A percentile compares a stretch with the other conserved stretches of the same genome.
Evolutionary conservation across 306 rosid genomes (phyloP).

Genomic region (Medicago ruthenica): DNA sequence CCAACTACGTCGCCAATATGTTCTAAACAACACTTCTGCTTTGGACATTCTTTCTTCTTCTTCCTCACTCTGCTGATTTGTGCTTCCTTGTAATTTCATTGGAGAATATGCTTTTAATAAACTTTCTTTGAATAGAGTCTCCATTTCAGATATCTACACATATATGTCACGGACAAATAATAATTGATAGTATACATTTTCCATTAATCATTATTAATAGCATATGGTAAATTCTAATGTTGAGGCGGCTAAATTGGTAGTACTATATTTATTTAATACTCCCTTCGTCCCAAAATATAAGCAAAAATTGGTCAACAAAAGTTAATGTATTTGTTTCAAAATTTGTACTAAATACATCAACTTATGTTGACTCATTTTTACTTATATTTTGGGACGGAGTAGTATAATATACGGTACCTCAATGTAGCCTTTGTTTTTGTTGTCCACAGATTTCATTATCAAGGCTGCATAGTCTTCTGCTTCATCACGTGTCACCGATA

Average conservation of each 20-base stretch:
- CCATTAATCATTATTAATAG: not conserved
- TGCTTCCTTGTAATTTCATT: slow-evolving; percentile 30
- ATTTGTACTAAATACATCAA: no score
- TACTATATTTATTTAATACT: not conserved
- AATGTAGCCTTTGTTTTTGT: slow-evolving; percentile 67
- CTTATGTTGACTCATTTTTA: no score
- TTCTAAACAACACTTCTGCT: slow-evolving; percentile 66
- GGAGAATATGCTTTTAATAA: slow-evolving; percentile 48
- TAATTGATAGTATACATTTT: not conserved
- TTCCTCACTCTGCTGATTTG: slow-evolving; percentile 13
- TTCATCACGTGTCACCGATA: slow-evolving; percentile 76
- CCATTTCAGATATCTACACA: slow-evolving; percentile 54
- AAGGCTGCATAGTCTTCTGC: slow-evolving; percentile 72
- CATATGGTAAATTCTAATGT: slow-evolving; percentile 19
- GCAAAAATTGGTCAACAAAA: no score
- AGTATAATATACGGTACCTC: slow-evolving; percentile 56
- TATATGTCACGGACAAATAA: slow-evolving; percentile 1
- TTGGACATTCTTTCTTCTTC: slow-evolving; percentile 49
- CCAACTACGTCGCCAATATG: slow-evolving; percentile 80
- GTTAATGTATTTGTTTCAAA: no score
- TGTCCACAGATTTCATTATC: slow-evolving; percentile 74
- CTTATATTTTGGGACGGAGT: no score
- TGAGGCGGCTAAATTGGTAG: slow-evolving; percentile 26
- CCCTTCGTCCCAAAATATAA: no score
- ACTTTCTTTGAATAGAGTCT: slow-evolving; percentile 54